These are phyloP conservation scores for Mycena pura DNA, from an alignment of 768 basidiomycete species.

Conservation along the genomic window DNA sequence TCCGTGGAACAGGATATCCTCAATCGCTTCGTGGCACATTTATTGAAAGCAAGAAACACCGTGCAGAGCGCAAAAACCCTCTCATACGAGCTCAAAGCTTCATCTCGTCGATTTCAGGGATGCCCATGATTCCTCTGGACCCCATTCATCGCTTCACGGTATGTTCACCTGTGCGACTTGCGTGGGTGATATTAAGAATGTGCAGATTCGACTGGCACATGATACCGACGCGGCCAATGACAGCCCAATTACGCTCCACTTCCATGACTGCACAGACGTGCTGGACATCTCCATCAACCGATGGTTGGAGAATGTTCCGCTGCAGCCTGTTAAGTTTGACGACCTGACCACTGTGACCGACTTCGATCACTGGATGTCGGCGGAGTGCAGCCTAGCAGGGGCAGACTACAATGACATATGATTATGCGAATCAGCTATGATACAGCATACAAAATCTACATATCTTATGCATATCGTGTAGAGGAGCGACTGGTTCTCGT, in stretches of 20 bases:
- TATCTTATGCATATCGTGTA: no score
- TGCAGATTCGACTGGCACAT: no score
- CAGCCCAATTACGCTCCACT: not conserved
- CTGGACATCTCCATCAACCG: not conserved
- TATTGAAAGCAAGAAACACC: not conserved
- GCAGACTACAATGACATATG: not conserved
- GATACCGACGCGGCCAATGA: no score
- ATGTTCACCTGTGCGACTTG: not conserved
- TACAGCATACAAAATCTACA: no score
- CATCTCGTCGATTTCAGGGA: not conserved
- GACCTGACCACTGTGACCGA: not conserved
- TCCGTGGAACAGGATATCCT: not conserved
- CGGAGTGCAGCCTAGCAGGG: not conserved
- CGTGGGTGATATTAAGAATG: no score
- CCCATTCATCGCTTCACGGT: not conserved
- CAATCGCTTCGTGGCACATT: not conserved
- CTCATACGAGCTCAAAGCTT: not conserved
- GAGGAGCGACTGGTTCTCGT: no score
- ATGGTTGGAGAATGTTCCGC: not conserved
- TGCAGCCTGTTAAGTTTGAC: not conserved
- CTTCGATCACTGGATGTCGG: conserved; percentile 2
- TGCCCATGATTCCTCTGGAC: not conserved
- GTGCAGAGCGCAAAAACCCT: not conserved
- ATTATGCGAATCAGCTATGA: no score
- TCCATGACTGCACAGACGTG: not conserved